Conservation (phyloP, 768 basidiomycete genomes). For the Chalciporus sphaerocephalus region DNA sequence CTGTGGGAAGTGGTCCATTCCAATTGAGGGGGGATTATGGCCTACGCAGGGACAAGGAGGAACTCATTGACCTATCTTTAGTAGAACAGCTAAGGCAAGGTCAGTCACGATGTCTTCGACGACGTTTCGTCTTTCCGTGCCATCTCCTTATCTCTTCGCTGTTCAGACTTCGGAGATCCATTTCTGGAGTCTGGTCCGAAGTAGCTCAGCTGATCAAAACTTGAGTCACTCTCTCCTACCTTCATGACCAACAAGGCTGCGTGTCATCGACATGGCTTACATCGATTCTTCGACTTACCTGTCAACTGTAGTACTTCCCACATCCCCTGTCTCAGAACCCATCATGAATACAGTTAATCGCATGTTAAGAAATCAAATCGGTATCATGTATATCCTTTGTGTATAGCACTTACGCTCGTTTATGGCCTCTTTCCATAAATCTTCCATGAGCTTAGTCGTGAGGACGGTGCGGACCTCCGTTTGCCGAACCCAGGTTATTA, state of each 20-base stretch:
- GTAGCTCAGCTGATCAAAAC: constrained; percentile 18
- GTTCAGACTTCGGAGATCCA: constrained; percentile 52
- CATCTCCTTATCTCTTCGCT: background rate
- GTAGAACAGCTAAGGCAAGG: constrained; percentile 57
- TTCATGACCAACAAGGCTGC: constrained; percentile 6
- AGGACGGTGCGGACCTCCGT: background rate
- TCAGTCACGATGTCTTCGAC: constrained; percentile 16
- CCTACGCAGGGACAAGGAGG: constrained; percentile 52
- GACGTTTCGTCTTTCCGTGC: constrained; percentile 4
- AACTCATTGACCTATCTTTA: constrained; percentile 45
- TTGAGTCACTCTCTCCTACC: background rate
- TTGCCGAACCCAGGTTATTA: background rate
- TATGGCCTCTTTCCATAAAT: background rate
- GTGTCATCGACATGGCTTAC: background rate
- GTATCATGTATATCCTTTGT: background rate
- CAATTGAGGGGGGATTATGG: constrained; percentile 35
- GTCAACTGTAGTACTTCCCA: background rate
- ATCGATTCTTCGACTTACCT: constrained; percentile 2
- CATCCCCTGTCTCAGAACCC: background rate
- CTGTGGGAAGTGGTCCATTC: constrained; percentile 16
- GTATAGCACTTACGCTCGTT: background rate
- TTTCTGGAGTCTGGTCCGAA: constrained; percentile 40
- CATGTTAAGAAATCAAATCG: background rate
- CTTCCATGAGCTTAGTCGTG: background rate
- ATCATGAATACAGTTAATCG: background rate